A percentile compares a stretch with the other conserved stretches of the same genome.
Evolutionary conservation across 2,329 filamentous ascomycete genomes (phyloP).

Genomic region (Rosellinia necatrix): DNA sequence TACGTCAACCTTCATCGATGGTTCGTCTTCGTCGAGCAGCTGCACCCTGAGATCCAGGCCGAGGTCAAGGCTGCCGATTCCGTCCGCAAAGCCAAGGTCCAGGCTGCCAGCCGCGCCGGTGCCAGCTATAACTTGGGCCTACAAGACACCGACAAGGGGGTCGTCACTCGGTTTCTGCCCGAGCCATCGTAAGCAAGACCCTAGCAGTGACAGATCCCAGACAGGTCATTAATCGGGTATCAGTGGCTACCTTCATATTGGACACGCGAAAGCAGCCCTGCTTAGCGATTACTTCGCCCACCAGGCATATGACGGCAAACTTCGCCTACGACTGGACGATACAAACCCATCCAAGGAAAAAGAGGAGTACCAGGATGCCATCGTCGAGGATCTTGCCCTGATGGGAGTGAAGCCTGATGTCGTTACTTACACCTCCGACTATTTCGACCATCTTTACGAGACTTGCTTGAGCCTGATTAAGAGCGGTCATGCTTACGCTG

Average conservation of each 20-base stretch:
- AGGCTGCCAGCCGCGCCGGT: slow-evolving; percentile 72
- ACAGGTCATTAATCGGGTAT: slow-evolving; percentile 15
- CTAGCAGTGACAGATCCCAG: not conserved
- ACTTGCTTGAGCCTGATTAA: slow-evolving; percentile 84
- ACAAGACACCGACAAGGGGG: slow-evolving; percentile 82
- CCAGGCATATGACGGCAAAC: slow-evolving; percentile 86
- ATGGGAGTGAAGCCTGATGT: slow-evolving; percentile 91
- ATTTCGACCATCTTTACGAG: slow-evolving; percentile 91
- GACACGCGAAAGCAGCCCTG: slow-evolving; percentile 90
- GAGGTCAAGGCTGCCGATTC: slow-evolving; percentile 73
- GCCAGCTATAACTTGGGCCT: slow-evolving; percentile 89
- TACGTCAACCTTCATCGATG: slow-evolving; percentile 81
- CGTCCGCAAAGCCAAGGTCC: slow-evolving; percentile 70
- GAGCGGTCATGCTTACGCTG: slow-evolving; percentile 87
- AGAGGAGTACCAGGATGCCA: slow-evolving; percentile 92
- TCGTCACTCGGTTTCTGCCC: slow-evolving; percentile 90
- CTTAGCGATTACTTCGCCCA: slow-evolving; percentile 98
- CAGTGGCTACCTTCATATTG: slow-evolving; percentile 88
- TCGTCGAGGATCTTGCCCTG: slow-evolving; percentile 86
- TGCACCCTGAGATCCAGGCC: slow-evolving; percentile 74
- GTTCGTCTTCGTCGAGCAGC: slow-evolving; percentile 84
- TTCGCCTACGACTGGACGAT: slow-evolving; percentile 93
- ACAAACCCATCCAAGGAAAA: slow-evolving; percentile 98
- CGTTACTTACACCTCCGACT: slow-evolving; percentile 90
- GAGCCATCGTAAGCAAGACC: slow-evolving; percentile 75